phyloP scores from a whole-genome alignment of 768 basidiomycete species.

The Leccinum obscurum region DNA sequence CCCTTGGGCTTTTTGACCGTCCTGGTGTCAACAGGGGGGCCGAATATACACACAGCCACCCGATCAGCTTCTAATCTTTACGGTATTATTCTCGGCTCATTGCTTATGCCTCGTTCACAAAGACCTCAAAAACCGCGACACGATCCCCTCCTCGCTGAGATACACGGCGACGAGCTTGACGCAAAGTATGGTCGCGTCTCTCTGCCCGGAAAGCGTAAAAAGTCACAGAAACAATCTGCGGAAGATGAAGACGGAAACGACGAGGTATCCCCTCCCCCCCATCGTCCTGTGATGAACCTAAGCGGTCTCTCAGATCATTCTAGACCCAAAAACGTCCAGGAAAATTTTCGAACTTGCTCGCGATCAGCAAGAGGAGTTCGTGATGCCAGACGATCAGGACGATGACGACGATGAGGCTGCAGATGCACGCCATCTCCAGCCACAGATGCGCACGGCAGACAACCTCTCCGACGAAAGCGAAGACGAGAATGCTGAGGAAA shows the following conservation, averaged over 20 bases:
- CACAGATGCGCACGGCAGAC: constrained; percentile 32
- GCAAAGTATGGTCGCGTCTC: constrained; percentile 80
- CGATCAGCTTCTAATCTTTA: background rate
- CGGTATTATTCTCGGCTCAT: background rate
- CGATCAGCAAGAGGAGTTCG: constrained; percentile 90
- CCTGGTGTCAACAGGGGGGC: background rate
- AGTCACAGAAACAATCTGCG: constrained; percentile 44
- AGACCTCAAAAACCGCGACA: constrained; percentile 66
- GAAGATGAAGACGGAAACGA: constrained; percentile 52
- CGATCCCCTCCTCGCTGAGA: constrained; percentile 84
- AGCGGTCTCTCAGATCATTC: constrained; percentile 47
- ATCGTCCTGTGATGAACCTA: constrained; percentile 2
- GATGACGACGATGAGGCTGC: constrained; percentile 36
- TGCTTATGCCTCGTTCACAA: constrained; percentile 63
- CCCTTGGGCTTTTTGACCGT: background rate
- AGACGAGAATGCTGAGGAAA: constrained; percentile 29
- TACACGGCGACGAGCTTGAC: constrained; percentile 73
- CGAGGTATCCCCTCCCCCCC: constrained; percentile 46
- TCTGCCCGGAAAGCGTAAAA: constrained; percentile 73
- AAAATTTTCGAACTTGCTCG: constrained; percentile 91
- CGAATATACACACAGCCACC: constrained; percentile 13
- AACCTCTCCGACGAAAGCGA: constrained; percentile 63
- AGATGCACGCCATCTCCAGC: constrained; percentile 29
- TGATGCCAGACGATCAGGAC: constrained; percentile 59
- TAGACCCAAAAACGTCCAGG: constrained; percentile 80